A percentile compares a stretch with the other conserved stretches of the same genome.
phyloP scores from a whole-genome alignment of 2,329 filamentous ascomycete genomes.

The Trichophyton schoenleinii region DNA sequence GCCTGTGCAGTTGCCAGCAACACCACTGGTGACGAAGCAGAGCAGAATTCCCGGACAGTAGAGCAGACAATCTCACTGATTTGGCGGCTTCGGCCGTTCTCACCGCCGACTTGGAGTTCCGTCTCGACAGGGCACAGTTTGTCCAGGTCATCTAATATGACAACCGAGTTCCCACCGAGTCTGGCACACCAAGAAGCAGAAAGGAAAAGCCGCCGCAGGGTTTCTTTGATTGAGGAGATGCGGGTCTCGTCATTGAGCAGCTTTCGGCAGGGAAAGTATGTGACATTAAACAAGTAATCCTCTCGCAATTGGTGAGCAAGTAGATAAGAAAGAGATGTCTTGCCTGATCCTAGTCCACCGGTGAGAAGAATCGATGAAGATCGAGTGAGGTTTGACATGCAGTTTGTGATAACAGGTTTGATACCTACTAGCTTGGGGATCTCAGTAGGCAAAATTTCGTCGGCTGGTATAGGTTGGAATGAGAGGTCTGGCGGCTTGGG shows the following conservation, averaged over 20 bases:
- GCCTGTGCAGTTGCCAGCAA: constrained; percentile 81
- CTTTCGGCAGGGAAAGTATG: constrained; percentile 76
- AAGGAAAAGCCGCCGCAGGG: constrained; percentile 70
- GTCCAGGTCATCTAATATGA: constrained; percentile 87
- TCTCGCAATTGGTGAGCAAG: constrained; percentile 61
- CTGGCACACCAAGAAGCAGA: constrained; percentile 82
- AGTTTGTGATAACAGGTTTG: constrained; percentile 58
- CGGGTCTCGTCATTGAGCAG: constrained; percentile 84
- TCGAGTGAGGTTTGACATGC: constrained; percentile 65
- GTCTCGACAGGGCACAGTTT: constrained; percentile 87
- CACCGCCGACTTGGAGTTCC: constrained; percentile 82
- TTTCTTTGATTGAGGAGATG: constrained; percentile 83
- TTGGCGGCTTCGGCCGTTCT: constrained; percentile 84
- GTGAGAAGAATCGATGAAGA: constrained; percentile 82
- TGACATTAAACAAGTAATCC: constrained; percentile 64
- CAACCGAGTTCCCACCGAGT: constrained; percentile 67
- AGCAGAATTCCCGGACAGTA: constrained; percentile 73
- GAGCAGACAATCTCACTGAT: constrained; percentile 79
- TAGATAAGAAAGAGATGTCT: constrained; percentile 66
- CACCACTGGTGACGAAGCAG: constrained; percentile 65
- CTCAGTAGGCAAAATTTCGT: constrained; percentile 43
- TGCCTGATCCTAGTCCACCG: constrained; percentile 79
- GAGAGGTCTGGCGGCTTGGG: constrained; percentile 46
- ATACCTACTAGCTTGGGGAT: constrained; percentile 67
- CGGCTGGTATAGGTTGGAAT: constrained; percentile 31